These are phyloP conservation scores for Leccinum pallidistipes DNA, from an alignment of 1,284 basidiomycete genomes.

Conservation along the genomic window DNA sequence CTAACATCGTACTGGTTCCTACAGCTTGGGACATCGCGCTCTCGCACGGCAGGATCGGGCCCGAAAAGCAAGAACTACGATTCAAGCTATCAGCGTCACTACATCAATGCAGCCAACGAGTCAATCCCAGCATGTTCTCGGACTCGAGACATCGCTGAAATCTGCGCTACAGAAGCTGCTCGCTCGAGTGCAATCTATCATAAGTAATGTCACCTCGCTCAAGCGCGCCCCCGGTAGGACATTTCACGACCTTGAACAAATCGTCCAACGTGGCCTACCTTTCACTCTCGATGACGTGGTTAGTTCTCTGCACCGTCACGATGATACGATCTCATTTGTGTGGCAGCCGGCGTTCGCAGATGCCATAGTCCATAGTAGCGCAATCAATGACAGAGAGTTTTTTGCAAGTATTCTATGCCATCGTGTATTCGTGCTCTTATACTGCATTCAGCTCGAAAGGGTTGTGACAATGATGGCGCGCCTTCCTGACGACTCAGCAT, in stretches of 20 bases:
- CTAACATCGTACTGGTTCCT: background rate
- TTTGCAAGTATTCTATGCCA: constrained; percentile 38
- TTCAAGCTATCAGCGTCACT: background rate
- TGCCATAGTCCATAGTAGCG: constrained; percentile 45
- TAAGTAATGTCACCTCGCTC: background rate
- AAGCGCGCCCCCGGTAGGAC: background rate
- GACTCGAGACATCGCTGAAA: constrained; percentile 1
- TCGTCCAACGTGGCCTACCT: constrained; percentile 24
- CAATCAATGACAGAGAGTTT: constrained; percentile 58
- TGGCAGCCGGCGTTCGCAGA: constrained; percentile 55
- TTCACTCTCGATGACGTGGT: constrained; percentile 24
- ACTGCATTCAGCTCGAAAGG: constrained; percentile 51
- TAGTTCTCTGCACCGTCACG: constrained; percentile 1
- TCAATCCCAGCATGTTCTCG: background rate
- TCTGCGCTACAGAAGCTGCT: constrained; percentile 16
- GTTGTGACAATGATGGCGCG: constrained; percentile 55
- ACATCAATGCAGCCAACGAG: background rate
- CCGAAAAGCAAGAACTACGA: background rate
- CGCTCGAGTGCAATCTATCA: constrained; percentile 10
- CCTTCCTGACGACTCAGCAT: constrained; percentile 35
- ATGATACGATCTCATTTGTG: background rate
- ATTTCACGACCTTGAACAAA: constrained; percentile 25
- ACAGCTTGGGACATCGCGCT: background rate
- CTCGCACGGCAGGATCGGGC: background rate
- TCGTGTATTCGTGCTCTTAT: constrained; percentile 3